These are phyloP conservation scores for Gossypium trilobum DNA, from an alignment of 441 rosid species.

Conservation along the genomic window DNA sequence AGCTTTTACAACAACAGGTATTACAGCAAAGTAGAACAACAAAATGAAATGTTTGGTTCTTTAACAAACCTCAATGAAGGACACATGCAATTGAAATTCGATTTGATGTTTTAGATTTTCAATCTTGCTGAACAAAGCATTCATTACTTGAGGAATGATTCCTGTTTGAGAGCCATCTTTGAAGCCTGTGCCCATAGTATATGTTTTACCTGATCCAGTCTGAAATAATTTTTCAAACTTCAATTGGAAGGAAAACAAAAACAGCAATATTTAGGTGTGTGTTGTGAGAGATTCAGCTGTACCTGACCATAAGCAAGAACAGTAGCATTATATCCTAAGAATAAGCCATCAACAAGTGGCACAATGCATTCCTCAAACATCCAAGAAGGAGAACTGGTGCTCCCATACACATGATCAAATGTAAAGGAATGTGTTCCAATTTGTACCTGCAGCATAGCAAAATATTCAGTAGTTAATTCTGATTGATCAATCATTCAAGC, in stretches of 20 bases:
- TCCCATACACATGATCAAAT: constrained; percentile 79
- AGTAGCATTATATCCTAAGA: constrained; percentile 95
- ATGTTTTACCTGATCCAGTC: constrained; percentile 99
- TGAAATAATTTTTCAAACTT: constrained; percentile 28
- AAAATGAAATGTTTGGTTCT: constrained; percentile 9
- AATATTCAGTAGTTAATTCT: background rate
- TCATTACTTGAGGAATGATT: constrained; percentile 81
- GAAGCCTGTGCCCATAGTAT: constrained; percentile 94
- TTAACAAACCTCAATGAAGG: constrained; percentile 80
- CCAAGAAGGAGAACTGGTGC: constrained; percentile 54
- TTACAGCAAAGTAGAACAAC: background rate
- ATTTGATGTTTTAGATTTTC: constrained; percentile 61
- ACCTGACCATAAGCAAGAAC: constrained; percentile 99
- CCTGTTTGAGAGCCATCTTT: constrained; percentile 74
- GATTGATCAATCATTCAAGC: constrained; percentile 15
- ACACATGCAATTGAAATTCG: constrained; percentile 81
- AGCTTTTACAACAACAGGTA: background rate
- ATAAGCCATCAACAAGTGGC: constrained; percentile 82
- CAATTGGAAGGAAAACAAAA: constrained; percentile 11
- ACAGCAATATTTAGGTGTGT: constrained; percentile 7
- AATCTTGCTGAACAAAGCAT: constrained; percentile 65
- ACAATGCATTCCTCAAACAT: constrained; percentile 85
- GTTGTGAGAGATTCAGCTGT: constrained; percentile 11
- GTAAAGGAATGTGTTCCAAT: constrained; percentile 89
- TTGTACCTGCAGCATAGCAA: constrained; percentile 52